Conservation (phyloP, 192 early-diverging fungal genomes). For the Coemansia umbellata region DNA sequence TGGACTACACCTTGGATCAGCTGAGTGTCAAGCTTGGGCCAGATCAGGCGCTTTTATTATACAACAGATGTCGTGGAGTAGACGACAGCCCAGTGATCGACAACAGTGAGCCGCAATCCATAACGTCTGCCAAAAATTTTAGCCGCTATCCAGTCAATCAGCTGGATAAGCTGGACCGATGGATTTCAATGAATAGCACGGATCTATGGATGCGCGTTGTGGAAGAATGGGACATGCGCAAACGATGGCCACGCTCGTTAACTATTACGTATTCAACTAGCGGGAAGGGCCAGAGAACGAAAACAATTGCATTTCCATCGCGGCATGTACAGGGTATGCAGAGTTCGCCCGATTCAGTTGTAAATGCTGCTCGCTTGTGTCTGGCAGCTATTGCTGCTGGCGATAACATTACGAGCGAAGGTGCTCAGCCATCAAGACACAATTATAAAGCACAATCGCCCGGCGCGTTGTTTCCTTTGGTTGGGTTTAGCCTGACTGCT, state of each 20-base stretch:
- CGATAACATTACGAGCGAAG: background rate
- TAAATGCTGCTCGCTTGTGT: conserved; percentile 18
- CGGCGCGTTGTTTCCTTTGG: conserved; percentile 20
- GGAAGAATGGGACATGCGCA: conserved; percentile 43
- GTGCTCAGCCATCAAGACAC: background rate
- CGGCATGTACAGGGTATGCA: conserved; percentile 9
- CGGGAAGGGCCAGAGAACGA: conserved; percentile 6
- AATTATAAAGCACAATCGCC: background rate
- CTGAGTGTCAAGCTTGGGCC: conserved; percentile 27
- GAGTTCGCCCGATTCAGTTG: conserved; percentile 23
- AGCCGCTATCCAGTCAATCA: conserved; percentile 12
- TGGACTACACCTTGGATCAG: conserved; percentile 29
- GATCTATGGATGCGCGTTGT: conserved; percentile 48
- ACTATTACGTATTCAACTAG: conserved; percentile 20
- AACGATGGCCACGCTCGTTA: conserved; percentile 40
- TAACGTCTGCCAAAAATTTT: conserved; percentile 42
- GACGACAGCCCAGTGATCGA: conserved; percentile 41
- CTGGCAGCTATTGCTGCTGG: conserved; percentile 10
- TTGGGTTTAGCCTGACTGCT: conserved; percentile 26
- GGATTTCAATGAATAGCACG: conserved; percentile 39
- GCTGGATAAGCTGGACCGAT: conserved; percentile 26
- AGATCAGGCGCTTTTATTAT: conserved; percentile 27
- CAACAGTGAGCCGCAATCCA: conserved; percentile 24
- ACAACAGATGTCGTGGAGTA: conserved; percentile 41
- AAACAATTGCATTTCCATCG: conserved; percentile 31